Evolutionary conservation across 116 monocot species (phyloP).

Genomic region (Papilionanthe hybrid): DNA sequence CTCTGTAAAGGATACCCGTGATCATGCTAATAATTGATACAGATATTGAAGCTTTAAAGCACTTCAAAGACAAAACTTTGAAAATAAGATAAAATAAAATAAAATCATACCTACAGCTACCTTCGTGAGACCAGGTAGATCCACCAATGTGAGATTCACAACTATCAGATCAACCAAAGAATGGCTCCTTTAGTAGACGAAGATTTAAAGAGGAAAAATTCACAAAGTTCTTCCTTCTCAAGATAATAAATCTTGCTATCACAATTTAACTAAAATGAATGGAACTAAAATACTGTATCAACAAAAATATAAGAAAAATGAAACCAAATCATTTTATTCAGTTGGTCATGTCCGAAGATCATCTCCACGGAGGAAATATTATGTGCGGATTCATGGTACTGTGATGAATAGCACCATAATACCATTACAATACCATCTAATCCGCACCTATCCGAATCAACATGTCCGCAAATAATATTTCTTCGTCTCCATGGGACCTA

Average conservation of each 20-base stretch:
- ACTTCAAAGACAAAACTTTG: not conserved
- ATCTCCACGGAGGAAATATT: not conserved
- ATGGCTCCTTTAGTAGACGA: not conserved
- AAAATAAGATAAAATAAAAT: not conserved
- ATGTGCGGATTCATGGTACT: too few species aligned
- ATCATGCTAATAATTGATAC: not conserved
- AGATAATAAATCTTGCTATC: not conserved
- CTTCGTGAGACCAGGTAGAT: constrained; percentile 96
- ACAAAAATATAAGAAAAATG: too few species aligned
- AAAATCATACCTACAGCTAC: constrained; percentile 81
- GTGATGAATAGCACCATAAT: too few species aligned
- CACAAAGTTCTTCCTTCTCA: not conserved
- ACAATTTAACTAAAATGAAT: not conserved
- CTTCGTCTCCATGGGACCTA: too few species aligned
- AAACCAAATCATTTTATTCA: not conserved
- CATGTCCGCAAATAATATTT: too few species aligned
- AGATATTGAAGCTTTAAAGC: not conserved
- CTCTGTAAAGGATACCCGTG: constrained; percentile 20
- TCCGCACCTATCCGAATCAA: too few species aligned
- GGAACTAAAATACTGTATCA: not conserved
- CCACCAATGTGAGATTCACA: constrained; percentile 92
- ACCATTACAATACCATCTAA: too few species aligned
- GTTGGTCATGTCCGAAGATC: not conserved
- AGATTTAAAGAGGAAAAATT: not conserved
- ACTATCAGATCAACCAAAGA: constrained; percentile 39